Percentiles rank a stretch among this genome's conserved stretches.
phyloP scores from a whole-genome alignment of 2,329 filamentous ascomycete genomes.

The Cytospora piceicola region DNA sequence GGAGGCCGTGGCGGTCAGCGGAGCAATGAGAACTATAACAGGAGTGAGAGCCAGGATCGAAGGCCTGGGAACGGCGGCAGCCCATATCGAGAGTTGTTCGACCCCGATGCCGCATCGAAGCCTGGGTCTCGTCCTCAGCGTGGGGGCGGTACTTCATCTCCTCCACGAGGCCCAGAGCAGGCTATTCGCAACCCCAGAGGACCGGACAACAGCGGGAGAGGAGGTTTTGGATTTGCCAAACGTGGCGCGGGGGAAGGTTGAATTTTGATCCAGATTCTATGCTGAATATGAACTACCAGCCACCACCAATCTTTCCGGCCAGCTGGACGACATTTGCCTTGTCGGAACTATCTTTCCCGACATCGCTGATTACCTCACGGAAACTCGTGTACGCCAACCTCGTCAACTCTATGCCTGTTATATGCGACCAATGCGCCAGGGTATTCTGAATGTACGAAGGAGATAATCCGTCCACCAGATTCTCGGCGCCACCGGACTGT shows the following conservation, averaged over 20 bases:
- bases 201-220: conserved; percentile 75
- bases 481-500: conserved; percentile 37
- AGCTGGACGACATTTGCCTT: conserved; percentile 85
- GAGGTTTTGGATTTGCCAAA: conserved; percentile 75
- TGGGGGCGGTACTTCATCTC: conserved; percentile 44
- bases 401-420: conserved; percentile 71
- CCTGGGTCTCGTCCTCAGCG: conserved; percentile 56
- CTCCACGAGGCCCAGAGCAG: conserved; percentile 63
- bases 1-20: conserved; percentile 46
- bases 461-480: conserved; percentile 67
- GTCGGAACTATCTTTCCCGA: conserved; percentile 76
- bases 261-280: conserved; percentile 37
- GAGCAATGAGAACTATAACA: conserved; percentile 39
- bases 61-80: conserved; percentile 38
- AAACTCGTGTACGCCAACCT: conserved; percentile 85
- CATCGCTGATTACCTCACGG: conserved; percentile 90
- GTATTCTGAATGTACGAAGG: conserved; percentile 67
- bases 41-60: conserved; percentile 32
- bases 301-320: conserved; percentile 88
- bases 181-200: conserved; percentile 76
- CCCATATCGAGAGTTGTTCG: conserved; percentile 69
- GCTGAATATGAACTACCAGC: conserved; percentile 68
- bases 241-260: conserved; percentile 61
- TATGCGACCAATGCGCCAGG: conserved; percentile 74
- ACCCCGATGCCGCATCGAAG: conserved; percentile 72